Evolutionary conservation across 345 rosid species (phyloP).

Genomic region (Capsella bursapastoris): DNA sequence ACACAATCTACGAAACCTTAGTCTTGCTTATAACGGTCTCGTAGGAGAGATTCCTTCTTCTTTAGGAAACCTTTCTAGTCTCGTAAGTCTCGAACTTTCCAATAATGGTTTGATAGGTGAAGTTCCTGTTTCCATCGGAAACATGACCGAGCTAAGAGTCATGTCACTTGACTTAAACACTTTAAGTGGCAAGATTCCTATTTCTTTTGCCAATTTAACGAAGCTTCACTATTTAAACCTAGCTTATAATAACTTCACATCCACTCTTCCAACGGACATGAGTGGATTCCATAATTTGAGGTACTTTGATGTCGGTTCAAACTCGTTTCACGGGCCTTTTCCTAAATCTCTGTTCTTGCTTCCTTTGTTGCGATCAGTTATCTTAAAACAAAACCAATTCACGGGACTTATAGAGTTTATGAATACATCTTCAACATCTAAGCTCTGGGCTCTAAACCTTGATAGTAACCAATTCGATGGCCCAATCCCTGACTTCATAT

Average conservation of each 20-base stretch:
- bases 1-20: neutral
- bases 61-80: constrained; percentile 15
- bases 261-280: neutral
- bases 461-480: constrained; percentile 3
- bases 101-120: neutral
- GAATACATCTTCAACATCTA: constrained; percentile 15
- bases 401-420: constrained; percentile 11
- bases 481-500: constrained; percentile 11
- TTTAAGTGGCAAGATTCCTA: neutral
- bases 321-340: constrained; percentile 1
- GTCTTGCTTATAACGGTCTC: neutral
- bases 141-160: neutral
- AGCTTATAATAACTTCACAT: constrained; percentile 2
- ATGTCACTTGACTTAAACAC: neutral
- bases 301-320: neutral
- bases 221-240: neutral
- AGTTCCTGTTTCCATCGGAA: neutral
- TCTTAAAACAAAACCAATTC: constrained; percentile 3
- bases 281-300: constrained; percentile 6
- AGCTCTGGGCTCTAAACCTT: neutral
- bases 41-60: constrained; percentile 15
- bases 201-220: neutral
- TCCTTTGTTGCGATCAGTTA: neutral
- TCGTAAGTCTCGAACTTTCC: neutral
- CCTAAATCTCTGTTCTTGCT: neutral